Conservation (phyloP, 1,284 basidiomycete species). For the Pisolithus thermaeus region DNA sequence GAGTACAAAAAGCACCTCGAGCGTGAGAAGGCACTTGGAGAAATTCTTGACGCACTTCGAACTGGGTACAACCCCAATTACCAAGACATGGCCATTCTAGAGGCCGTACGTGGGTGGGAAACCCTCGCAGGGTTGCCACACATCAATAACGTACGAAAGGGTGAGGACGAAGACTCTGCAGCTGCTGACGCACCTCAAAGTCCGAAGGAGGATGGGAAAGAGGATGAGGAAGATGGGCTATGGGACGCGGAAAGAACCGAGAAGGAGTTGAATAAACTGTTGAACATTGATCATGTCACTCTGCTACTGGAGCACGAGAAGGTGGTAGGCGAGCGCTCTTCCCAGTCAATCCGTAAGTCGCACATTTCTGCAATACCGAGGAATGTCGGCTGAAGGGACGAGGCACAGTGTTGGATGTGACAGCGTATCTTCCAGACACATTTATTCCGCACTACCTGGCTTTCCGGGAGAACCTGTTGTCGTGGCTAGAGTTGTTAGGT, state of each 20-base stretch:
- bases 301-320: conserved; percentile 74
- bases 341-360: conserved; percentile 49
- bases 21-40: conserved; percentile 74
- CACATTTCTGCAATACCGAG: neutral
- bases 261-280: conserved; percentile 58
- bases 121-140: conserved; percentile 69
- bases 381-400: conserved; percentile 5
- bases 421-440: conserved; percentile 84
- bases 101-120: conserved; percentile 93
- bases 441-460: conserved; percentile 73
- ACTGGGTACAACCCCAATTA: conserved; percentile 96
- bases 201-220: conserved; percentile 22
- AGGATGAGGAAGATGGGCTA: conserved; percentile 42
- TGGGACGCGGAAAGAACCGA: conserved; percentile 54
- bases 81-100: conserved; percentile 97
- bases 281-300: conserved; percentile 68
- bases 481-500: conserved; percentile 63
- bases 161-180: conserved; percentile 27
- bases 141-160: conserved; percentile 53
- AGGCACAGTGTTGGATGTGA: conserved; percentile 68
- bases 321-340: conserved; percentile 42
- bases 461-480: conserved; percentile 58
- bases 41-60: conserved; percentile 79
- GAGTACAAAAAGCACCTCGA: conserved; percentile 70
- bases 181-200: conserved; percentile 16